A percentile compares a stretch with the other conserved stretches of the same genome.
These are phyloP conservation scores for Fraxinus paxiana DNA, from an alignment of 305 asterid species.

Conservation along the genomic window DNA sequence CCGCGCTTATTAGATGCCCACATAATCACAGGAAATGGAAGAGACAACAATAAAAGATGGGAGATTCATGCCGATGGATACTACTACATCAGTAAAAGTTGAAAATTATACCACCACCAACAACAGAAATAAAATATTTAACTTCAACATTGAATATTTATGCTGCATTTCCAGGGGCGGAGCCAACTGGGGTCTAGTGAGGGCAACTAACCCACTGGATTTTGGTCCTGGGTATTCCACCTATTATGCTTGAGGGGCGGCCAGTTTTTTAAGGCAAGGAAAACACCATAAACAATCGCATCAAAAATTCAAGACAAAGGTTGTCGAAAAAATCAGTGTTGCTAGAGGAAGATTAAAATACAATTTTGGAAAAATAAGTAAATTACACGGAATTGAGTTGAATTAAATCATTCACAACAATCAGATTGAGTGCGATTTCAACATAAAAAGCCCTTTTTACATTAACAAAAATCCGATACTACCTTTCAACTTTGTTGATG, in stretches of 20 bases:
- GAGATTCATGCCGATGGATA: neutral
- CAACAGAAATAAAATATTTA: neutral
- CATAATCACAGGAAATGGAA: neutral
- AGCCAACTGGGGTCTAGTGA: neutral
- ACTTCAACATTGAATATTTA: neutral
- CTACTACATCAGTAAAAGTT: neutral
- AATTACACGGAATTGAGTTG: too few relatives aligned
- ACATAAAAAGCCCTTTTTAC: too few relatives aligned
- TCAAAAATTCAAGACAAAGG: neutral
- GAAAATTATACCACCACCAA: neutral
- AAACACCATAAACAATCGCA: neutral
- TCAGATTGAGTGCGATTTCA: too few relatives aligned
- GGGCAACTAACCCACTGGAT: neutral
- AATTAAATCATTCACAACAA: too few relatives aligned
- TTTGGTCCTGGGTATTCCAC: too few relatives aligned
- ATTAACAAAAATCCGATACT: too few relatives aligned
- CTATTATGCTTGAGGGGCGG: too few relatives aligned
- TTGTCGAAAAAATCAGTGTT: neutral
- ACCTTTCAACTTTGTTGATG: neutral
- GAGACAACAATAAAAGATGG: neutral
- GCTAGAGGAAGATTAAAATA: neutral
- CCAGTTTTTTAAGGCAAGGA: neutral
- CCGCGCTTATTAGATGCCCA: neutral
- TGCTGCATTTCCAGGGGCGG: neutral
- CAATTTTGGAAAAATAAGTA: neutral